Conservation (phyloP, 768 basidiomycete genomes). For the Leccinum rimulosum region DNA sequence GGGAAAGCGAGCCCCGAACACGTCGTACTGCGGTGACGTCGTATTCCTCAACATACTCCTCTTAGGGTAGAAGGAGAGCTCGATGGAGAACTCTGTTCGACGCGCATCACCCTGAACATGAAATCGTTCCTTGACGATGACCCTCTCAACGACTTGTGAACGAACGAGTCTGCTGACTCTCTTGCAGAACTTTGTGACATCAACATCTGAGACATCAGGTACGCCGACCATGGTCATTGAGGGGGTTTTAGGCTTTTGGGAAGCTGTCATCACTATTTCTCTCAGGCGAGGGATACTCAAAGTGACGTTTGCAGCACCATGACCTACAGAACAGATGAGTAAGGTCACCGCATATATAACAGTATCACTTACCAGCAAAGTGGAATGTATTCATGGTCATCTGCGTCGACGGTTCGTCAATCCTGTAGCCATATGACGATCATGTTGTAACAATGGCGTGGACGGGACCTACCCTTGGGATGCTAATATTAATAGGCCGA, state of each 20-base stretch:
- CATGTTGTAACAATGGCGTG: neutral
- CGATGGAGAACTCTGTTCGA: slow-evolving; percentile 74
- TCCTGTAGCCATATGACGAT: slow-evolving; percentile 44
- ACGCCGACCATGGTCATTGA: slow-evolving; percentile 88
- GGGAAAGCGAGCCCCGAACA: slow-evolving; percentile 76
- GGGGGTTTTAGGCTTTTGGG: slow-evolving; percentile 92
- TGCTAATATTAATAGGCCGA: slow-evolving; percentile 91
- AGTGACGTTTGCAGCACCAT: slow-evolving; percentile 98
- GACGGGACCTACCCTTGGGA: slow-evolving; percentile 80
- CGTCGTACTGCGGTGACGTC: slow-evolving; percentile 57
- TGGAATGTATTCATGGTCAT: slow-evolving; percentile 99
- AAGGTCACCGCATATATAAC: neutral
- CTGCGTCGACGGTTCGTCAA: slow-evolving; percentile 98
- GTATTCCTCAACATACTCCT: slow-evolving; percentile 84
- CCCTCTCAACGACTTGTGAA: slow-evolving; percentile 82
- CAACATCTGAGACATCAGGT: slow-evolving; percentile 45
- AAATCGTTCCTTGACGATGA: slow-evolving; percentile 78
- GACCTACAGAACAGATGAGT: slow-evolving; percentile 52
- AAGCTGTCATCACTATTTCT: slow-evolving; percentile 99
- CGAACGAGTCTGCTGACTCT: slow-evolving; percentile 80
- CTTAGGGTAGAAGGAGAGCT: slow-evolving; percentile 82
- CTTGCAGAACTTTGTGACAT: slow-evolving; percentile 82
- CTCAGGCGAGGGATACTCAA: slow-evolving; percentile 97
- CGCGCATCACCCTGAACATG: slow-evolving; percentile 64
- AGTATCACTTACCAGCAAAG: slow-evolving; percentile 73